phyloP scores from a whole-genome alignment of 139 green algal genomes.

The Chlamydomonas sphaeroides region DNA sequence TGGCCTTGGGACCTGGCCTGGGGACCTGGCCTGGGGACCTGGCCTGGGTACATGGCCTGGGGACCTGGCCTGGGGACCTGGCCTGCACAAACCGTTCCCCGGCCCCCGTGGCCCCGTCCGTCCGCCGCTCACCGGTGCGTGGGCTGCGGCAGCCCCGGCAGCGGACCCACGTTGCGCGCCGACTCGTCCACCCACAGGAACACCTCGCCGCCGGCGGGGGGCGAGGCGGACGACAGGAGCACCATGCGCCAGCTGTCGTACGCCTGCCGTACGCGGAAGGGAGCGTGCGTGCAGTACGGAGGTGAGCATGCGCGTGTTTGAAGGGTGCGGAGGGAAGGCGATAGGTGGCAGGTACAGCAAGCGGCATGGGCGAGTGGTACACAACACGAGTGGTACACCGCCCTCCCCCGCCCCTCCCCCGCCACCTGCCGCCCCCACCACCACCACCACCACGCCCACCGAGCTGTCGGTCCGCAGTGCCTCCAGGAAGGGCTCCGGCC shows the following conservation, averaged over 20 bases:
- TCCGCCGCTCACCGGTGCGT: conserved; percentile 1
- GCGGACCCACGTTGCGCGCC: conserved; percentile 20
- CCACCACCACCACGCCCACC: not conserved
- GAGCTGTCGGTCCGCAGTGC: not conserved
- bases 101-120: too few species aligned
- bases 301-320: too few species aligned
- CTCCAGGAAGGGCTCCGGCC: not conserved
- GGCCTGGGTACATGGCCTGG: too few species aligned
- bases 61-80: too few species aligned
- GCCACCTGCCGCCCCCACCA: too few species aligned
- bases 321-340: too few species aligned
- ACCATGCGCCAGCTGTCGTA: conserved; percentile 37
- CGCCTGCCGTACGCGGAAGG: not conserved
- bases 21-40: too few species aligned
- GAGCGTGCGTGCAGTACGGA: not conserved
- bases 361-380: not conserved
- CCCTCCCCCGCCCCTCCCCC: too few species aligned
- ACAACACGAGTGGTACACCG: not conserved
- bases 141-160: not conserved
- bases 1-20: too few species aligned
- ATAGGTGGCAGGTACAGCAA: not conserved
- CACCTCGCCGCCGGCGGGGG: conserved; percentile 6
- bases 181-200: conserved; percentile 37
- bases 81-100: too few species aligned
- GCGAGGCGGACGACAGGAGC: conserved; percentile 11